phyloP scores from a whole-genome alignment of 192 early-diverging fungal genomes.

The Backusella mclennaniae region DNA sequence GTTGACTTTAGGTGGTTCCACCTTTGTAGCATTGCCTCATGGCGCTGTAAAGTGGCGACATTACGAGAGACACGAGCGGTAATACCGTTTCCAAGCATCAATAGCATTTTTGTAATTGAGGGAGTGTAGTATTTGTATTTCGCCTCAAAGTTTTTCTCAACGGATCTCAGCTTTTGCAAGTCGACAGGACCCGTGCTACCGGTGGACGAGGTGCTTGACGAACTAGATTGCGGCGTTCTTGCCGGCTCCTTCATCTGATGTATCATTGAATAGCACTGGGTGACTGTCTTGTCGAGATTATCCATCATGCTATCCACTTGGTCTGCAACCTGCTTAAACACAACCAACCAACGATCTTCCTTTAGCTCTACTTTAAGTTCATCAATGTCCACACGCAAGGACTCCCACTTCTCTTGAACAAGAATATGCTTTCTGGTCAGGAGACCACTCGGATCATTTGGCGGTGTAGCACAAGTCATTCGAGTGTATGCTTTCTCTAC shows the following conservation, averaged over 20 bases:
- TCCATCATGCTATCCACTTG: conserved; percentile 59
- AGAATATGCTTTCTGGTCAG: conserved; percentile 31
- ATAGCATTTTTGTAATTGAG: conserved; percentile 54
- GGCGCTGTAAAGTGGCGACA: conserved; percentile 39
- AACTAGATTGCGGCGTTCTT: background rate
- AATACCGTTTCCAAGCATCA: conserved; percentile 53
- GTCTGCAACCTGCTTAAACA: conserved; percentile 52
- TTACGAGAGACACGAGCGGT: conserved; percentile 50
- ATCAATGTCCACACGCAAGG: conserved; percentile 50
- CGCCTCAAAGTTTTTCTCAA: conserved; percentile 55
- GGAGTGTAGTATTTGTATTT: conserved; percentile 58
- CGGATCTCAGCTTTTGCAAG: conserved; percentile 38
- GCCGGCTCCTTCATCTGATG: conserved; percentile 5
- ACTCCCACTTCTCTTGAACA: conserved; percentile 50
- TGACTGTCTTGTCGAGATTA: conserved; percentile 48
- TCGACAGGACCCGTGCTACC: conserved; percentile 16
- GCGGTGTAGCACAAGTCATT: conserved; percentile 28
- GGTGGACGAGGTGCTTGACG: conserved; percentile 21
- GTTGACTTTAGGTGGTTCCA: conserved; percentile 45
- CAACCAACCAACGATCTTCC: conserved; percentile 55
- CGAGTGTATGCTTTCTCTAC: conserved; percentile 46
- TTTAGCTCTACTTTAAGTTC: conserved; percentile 56
- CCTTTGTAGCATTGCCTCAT: conserved; percentile 46
- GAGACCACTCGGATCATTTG: conserved; percentile 31
- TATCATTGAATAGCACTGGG: conserved; percentile 39